phyloP scores from a whole-genome alignment of 345 rosid species.

The Murraya koenigii region DNA sequence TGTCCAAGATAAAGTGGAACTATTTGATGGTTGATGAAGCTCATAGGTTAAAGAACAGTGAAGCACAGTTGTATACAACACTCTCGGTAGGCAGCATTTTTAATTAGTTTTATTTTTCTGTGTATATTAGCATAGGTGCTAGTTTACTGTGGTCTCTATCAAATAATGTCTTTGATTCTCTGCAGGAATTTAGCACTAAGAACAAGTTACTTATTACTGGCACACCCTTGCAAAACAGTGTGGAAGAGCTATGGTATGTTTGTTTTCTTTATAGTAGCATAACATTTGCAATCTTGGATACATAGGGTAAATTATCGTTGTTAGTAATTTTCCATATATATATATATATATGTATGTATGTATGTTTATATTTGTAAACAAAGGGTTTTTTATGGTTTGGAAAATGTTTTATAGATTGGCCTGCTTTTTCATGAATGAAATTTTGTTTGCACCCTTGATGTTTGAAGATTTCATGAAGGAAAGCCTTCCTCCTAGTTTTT shows the following conservation, averaged over 20 bases:
- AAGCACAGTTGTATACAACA: constrained; percentile 95
- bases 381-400: neutral
- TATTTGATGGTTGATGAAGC: constrained; percentile 99
- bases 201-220: constrained; percentile 98
- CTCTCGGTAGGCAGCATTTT: constrained; percentile 57
- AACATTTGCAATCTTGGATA: neutral
- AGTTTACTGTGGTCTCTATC: constrained; percentile 20
- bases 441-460: neutral
- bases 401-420: neutral
- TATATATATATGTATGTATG: too few species aligned
- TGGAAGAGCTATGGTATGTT: constrained; percentile 94
- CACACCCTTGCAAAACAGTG: constrained; percentile 97
- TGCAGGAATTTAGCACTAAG: constrained; percentile 96
- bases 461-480: neutral
- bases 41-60: constrained; percentile 96
- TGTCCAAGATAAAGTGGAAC: constrained; percentile 95
- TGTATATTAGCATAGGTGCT: constrained; percentile 7
- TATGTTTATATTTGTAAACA: neutral
- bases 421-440: neutral
- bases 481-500: neutral
- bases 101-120: constrained; percentile 2
- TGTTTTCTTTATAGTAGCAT: constrained; percentile 10
- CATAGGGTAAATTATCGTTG: neutral
- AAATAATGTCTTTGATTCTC: constrained; percentile 12
- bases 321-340: neutral